Percentiles rank a stretch among this genome's conserved stretches.
phyloP scores from a whole-genome alignment of 2,329 filamentous ascomycete species.

The Alternaria sp. region DNA sequence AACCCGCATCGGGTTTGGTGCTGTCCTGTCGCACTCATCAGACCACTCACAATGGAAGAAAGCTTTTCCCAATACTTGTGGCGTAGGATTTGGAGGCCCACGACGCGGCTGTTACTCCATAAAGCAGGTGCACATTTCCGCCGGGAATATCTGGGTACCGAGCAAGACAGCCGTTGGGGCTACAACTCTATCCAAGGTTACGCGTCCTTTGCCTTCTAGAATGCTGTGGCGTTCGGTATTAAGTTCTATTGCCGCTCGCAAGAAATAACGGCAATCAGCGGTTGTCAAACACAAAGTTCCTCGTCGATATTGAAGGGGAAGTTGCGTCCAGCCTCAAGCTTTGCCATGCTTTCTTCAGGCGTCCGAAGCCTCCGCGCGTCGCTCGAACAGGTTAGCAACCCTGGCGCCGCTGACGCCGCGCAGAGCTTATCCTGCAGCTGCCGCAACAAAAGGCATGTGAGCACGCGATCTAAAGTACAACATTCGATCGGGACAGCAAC shows the following conservation, averaged over 20 bases:
- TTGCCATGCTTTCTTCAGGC: constrained; percentile 14
- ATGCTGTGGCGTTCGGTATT: neutral
- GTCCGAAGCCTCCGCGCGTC: constrained; percentile 1
- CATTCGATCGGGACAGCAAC: neutral
- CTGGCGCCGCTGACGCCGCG: neutral
- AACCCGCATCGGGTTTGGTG: constrained; percentile 1
- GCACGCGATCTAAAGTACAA: neutral
- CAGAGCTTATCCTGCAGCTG: constrained; percentile 6
- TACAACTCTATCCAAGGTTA: neutral
- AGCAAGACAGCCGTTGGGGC: neutral
- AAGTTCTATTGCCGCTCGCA: neutral
- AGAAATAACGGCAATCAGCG: neutral
- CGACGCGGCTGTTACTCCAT: constrained; percentile 1
- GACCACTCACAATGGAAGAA: constrained; percentile 7
- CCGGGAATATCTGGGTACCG: neutral
- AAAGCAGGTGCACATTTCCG: constrained; percentile 3
- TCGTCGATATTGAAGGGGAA: neutral
- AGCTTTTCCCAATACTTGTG: neutral
- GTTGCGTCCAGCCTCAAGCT: constrained; percentile 8
- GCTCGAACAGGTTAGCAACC: neutral
- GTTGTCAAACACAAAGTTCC: neutral
- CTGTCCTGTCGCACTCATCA: neutral
- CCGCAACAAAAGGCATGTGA: neutral
- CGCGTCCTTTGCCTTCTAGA: neutral
- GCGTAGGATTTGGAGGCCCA: neutral